These are phyloP conservation scores for Acanthamoeba royreba DNA, from an alignment of 208 protist species.

Conservation along the genomic window DNA sequence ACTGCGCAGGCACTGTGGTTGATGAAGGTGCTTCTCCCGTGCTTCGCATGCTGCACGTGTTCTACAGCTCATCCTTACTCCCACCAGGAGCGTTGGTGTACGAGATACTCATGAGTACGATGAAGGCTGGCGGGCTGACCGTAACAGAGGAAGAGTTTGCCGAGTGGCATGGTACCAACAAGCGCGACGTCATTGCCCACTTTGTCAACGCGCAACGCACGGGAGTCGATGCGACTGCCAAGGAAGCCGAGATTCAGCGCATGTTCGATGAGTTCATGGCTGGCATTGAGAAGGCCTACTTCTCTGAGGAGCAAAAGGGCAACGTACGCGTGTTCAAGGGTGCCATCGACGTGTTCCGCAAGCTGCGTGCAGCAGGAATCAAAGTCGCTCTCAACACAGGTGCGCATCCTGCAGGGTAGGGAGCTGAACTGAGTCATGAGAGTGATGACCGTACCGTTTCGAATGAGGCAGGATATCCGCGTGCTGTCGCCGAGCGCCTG, in stretches of 20 bases:
- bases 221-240: neutral
- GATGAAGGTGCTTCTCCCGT: constrained; percentile 28
- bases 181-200: constrained; percentile 53
- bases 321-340: constrained; percentile 31
- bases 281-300: constrained; percentile 51
- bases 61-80: too few species aligned
- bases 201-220: constrained; percentile 34
- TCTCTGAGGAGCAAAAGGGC: neutral
- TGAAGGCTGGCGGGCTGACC: neutral
- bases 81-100: constrained; percentile 56
- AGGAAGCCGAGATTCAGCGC: neutral
- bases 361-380: constrained; percentile 53
- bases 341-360: neutral
- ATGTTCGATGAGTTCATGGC: constrained; percentile 11
- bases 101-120: constrained; percentile 13
- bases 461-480: constrained; percentile 11
- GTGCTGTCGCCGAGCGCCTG: neutral
- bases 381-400: constrained; percentile 61
- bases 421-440: too few species aligned
- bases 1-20: constrained; percentile 58
- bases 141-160: constrained; percentile 47
- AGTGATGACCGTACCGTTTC: too few species aligned
- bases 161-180: constrained; percentile 63
- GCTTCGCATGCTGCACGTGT: neutral
- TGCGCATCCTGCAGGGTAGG: too few species aligned